Evolutionary conservation across 2,329 filamentous ascomycete species (phyloP).

Genomic region (Xylariaceae sp.): DNA sequence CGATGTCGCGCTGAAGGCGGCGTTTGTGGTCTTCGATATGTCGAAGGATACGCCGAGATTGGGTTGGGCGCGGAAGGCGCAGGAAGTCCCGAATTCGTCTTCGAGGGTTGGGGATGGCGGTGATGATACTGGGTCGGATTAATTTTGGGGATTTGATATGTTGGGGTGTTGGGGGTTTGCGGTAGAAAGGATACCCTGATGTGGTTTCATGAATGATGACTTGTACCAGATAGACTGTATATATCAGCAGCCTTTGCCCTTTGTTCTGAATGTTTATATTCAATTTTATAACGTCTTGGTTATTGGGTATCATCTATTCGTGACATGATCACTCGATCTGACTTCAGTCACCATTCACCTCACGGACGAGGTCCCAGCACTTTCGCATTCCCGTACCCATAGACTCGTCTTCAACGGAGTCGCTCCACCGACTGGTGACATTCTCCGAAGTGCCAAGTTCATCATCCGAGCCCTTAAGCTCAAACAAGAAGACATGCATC

Average conservation of each 20-base stretch:
- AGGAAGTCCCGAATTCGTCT: not conserved
- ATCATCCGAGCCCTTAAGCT: constrained; percentile 25
- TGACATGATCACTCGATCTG: not conserved
- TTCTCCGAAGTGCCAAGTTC: constrained; percentile 9
- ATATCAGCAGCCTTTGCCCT: not conserved
- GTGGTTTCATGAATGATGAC: not conserved
- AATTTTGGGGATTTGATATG: too few relatives aligned
- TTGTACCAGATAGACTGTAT: not conserved
- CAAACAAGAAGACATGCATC: constrained; percentile 53
- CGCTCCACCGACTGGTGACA: constrained; percentile 33
- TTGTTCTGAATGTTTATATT: not conserved
- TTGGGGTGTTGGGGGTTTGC: too few relatives aligned
- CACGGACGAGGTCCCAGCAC: constrained; percentile 45
- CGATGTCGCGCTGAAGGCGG: not conserved
- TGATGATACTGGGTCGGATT: not conserved
- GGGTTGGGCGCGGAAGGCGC: not conserved
- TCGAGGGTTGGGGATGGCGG: constrained; percentile 6
- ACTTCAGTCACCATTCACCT: constrained; percentile 18
- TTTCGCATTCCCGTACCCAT: constrained; percentile 57
- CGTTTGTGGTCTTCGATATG: not conserved
- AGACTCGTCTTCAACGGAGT: constrained; percentile 43
- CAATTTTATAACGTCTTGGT: not conserved
- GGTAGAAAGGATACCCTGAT: too few relatives aligned
- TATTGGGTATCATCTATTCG: not conserved
- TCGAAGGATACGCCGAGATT: not conserved